Base-by-base conservation (phyloP, 2,329 filamentous ascomycete species). In the Esteya vermicola region DNA sequence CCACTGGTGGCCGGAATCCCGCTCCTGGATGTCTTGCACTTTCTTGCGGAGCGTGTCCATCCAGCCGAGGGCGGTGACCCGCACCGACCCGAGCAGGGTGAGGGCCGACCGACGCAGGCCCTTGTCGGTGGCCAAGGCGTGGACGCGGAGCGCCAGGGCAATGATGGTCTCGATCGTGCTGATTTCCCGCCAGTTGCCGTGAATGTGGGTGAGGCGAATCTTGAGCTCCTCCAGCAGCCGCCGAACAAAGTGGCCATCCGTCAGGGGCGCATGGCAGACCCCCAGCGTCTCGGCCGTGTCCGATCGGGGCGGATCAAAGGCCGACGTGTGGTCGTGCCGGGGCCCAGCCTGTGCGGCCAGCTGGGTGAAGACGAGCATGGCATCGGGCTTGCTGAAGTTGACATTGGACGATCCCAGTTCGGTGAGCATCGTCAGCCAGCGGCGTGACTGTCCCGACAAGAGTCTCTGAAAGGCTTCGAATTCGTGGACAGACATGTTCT, bases 121-220 rank as follows among this genome's bases (percentile, higher is more conserved):
- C 44, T 34, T 35, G 3, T 44, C 30, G 13, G 42, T 48, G 4
- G 19, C 26, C 25, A 53, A 48, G 19, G 36, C 47, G 38, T 49
- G 62, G 1, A 53, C 48, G 3, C 70, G 63, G 1, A 74, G 50
- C 0, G 59, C 48, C 0, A 81, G 47, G 0, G 62, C 69, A 6
- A 79, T 61, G 2, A 80, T 40, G 0, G 67, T 60, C 5, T 73
- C 66, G 73, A 82, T 79, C 13, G 64, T 62, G 38, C 70, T 54
- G 0, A 56, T 58, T 44, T 82, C 77, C 0, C 75, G 62, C 69
- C 74, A 79, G 33, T 74, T 81, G 0, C 57, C 52, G 0, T 53
- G 50, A 8, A 82, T 66, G 0, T 52, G 49, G 0, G 57, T 49
- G 0, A 81, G 42, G 2, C 59, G 54, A 2, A 38, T 41, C 36